Percentiles rank a stretch among this genome's conserved stretches.
These are phyloP conservation scores for Myriosclerotinia scirpicola DNA, from an alignment of 2,329 filamentous ascomycete species.

Conservation along the genomic window DNA sequence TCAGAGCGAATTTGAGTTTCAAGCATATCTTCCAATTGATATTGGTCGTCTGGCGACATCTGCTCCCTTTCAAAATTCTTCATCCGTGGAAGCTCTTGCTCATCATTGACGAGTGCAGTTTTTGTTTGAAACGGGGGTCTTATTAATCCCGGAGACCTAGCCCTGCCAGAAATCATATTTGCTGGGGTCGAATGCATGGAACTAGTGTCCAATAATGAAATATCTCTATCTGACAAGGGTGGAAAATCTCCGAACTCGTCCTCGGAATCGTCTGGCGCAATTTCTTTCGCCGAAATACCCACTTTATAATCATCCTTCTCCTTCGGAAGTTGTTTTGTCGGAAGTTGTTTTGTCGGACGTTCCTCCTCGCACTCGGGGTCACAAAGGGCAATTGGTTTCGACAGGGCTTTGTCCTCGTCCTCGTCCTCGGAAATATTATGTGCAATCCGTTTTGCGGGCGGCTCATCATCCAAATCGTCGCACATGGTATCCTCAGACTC, in stretches of 20 bases:
- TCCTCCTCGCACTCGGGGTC: background rate
- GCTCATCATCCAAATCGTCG: background rate
- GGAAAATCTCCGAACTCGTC: constrained; percentile 41
- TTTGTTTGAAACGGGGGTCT: background rate
- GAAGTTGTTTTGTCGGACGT: constrained; percentile 3
- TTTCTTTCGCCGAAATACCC: constrained; percentile 16
- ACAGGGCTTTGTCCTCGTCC: background rate
- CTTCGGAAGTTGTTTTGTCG: constrained; percentile 10
- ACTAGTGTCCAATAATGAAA: constrained; percentile 27
- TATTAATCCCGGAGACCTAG: background rate
- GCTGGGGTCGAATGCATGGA: background rate
- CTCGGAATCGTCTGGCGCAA: constrained; percentile 32
- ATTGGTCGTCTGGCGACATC: background rate
- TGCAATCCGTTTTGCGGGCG: background rate
- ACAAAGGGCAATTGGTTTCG: background rate
- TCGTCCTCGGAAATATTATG: background rate
- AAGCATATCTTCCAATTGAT: constrained; percentile 8
- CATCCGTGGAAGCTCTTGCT: constrained; percentile 15
- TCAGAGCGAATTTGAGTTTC: constrained; percentile 19
- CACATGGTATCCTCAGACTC: constrained; percentile 27
- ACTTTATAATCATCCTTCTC: background rate
- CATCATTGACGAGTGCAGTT: background rate
- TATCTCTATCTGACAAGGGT: constrained; percentile 36
- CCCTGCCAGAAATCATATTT: background rate
- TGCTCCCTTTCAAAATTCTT: constrained; percentile 11